Evolutionary conservation across 768 basidiomycete species (phyloP), one percentile per base, ranked within the genome.

Genomic region (Trametes cingulata): DNA sequence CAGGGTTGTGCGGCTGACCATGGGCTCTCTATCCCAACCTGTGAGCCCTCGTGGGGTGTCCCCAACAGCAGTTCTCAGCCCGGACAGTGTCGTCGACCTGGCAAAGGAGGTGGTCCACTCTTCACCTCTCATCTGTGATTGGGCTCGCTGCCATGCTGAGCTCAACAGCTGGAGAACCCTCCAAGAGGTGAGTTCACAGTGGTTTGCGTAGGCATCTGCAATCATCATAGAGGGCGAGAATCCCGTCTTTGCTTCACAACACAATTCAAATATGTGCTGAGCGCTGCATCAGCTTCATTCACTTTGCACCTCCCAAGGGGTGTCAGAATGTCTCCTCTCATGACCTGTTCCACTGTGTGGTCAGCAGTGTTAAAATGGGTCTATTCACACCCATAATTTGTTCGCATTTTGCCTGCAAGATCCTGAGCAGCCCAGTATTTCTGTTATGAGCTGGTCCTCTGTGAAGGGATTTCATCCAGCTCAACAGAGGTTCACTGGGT

Each of bases 151-250:
- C 45, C 17, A 41, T 42, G 58, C 54, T 6, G 35, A 60, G 47
- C 49, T 67, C 12, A 64, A 64, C 33, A 62, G 63, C 54, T 64
- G 66, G 63, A 52, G 36, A 14, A 29, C 66, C 14, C 43, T 67
- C 2, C 54, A 57, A 25, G 60, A 67, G 66, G 66, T 64, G 40
- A 52, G 65, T 15, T 12, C 33, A 24, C n/a, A 17, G 10, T 10
- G 35, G 3, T 51, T 29, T 47, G 22, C 25, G 15, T 3, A 1
- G 42, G 25, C 19, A 43, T 10, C 4, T 33, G 10, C n/a, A 35
- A 5, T 20, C 46, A 25, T 49, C 47, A 60, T 54, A 45, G 53
- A 48, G 36, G 37, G 37, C 35, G 37, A 48, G 36, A 46, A 40
- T 40, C 19, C 6, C 24, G 25, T 40, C 52, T 39, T 47, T 52